Evolutionary conservation across 179 eudicot species (phyloP).

Genomic region (Patellifolia procumbens): DNA sequence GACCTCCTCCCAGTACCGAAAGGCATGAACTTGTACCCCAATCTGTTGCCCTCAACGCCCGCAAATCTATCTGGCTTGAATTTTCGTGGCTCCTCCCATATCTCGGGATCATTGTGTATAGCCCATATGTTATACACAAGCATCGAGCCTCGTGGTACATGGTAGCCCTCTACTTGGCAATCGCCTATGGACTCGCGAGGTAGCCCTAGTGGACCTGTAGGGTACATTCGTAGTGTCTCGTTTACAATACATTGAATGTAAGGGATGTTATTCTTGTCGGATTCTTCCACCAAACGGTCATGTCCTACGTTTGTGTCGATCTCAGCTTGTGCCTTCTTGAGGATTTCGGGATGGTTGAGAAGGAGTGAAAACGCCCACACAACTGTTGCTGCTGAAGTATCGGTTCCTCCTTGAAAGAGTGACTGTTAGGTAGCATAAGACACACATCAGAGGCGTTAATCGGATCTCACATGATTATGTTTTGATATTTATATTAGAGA

Average conservation of each 20-base stretch:
- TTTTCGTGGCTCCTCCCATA: constrained; percentile 27
- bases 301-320: constrained; percentile 20
- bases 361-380: constrained; percentile 30
- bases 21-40: constrained; percentile 18
- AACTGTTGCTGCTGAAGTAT: constrained; percentile 27
- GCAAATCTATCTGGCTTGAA: constrained; percentile 27
- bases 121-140: constrained; percentile 33
- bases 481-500: too few species aligned
- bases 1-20: constrained; percentile 25
- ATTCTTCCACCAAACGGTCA: constrained; percentile 22
- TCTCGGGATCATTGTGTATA: constrained; percentile 25
- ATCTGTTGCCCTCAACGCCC: constrained; percentile 1
- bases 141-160: constrained; percentile 25
- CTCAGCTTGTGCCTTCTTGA: constrained; percentile 25
- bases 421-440: constrained; percentile 7
- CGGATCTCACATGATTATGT: too few species aligned
- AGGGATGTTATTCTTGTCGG: constrained; percentile 18
- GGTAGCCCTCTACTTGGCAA: constrained; percentile 11
- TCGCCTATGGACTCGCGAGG: constrained; percentile 19
- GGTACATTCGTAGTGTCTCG: constrained; percentile 32
- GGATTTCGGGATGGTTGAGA: constrained; percentile 26
- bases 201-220: constrained; percentile 26
- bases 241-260: constrained; percentile 31
- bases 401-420: constrained; percentile 23
- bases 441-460: too few species aligned